Conservation (phyloP, 192 early-diverging fungal genomes). For the Coemansia sp. region DNA sequence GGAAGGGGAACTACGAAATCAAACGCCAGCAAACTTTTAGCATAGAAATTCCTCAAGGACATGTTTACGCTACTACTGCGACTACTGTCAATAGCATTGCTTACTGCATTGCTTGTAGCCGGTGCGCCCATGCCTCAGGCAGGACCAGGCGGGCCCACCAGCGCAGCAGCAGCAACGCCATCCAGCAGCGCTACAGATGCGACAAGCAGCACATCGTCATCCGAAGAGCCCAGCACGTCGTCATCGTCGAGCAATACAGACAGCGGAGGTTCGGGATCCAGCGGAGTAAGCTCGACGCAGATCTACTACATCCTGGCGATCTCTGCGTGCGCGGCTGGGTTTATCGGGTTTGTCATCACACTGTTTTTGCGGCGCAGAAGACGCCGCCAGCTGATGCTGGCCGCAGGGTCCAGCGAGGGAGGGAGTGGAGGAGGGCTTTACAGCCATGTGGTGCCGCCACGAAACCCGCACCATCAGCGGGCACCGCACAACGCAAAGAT, state of each 20-base stretch:
- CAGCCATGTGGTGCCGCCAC: conserved; percentile 6
- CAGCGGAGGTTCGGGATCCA: not conserved
- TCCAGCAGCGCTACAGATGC: not conserved
- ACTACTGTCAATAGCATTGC: not conserved
- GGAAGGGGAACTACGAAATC: not conserved
- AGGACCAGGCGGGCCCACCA: not conserved
- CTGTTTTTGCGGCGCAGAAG: conserved; percentile 23
- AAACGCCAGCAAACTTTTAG: not conserved
- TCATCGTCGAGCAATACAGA: not conserved
- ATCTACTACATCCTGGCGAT: conserved; percentile 37
- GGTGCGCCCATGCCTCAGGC: conserved; percentile 8
- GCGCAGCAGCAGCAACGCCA: not conserved
- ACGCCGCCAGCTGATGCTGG: conserved; percentile 6
- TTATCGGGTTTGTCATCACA: conserved; percentile 17
- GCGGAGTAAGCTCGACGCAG: conserved; percentile 5
- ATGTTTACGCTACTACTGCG: not conserved
- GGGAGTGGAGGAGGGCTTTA: not conserved
- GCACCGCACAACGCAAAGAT: conserved; percentile 14
- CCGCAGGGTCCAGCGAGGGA: not conserved
- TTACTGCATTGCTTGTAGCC: conserved; percentile 12
- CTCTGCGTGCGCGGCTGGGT: conserved; percentile 19
- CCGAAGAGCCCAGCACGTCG: not conserved
- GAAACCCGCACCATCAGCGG: conserved; percentile 14
- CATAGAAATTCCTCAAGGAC: not conserved
- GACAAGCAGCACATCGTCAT: not conserved